Conservation (phyloP, 805 yeast genomes). For the Metschnikowia chrysomelidarum region DNA sequence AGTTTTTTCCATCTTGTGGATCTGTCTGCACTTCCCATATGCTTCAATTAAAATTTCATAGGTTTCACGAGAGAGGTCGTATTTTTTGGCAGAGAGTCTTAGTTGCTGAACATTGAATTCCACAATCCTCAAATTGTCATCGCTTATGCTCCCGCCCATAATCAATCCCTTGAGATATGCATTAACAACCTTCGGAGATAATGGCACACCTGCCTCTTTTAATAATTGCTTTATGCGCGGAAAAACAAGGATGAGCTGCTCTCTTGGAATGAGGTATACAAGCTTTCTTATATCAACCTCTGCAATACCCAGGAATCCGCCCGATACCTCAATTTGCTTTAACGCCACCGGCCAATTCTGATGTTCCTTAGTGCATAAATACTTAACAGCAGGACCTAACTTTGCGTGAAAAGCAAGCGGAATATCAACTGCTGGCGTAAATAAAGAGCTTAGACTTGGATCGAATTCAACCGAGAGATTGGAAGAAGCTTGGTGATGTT, state of each 20-base stretch:
- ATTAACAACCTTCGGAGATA: constrained; percentile 34
- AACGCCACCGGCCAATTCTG: constrained; percentile 51
- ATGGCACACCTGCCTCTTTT: constrained; percentile 28
- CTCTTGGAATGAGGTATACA: constrained; percentile 41
- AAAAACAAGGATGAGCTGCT: constrained; percentile 32
- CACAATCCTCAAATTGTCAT: constrained; percentile 24
- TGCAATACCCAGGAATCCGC: constrained; percentile 35
- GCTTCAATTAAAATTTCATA: constrained; percentile 46
- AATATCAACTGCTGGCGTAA: constrained; percentile 24
- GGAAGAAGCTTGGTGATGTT: constrained; percentile 7
- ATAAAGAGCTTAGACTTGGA: constrained; percentile 15
- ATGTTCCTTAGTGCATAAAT: constrained; percentile 35
- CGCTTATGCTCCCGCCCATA: constrained; percentile 20
- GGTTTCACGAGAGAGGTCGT: constrained; percentile 36
- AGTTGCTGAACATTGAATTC: constrained; percentile 33
- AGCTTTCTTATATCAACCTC: constrained; percentile 35
- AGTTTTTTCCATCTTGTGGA: constrained; percentile 38
- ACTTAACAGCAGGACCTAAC: constrained; percentile 40
- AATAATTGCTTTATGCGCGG: constrained; percentile 28
- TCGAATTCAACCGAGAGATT: constrained; percentile 7
- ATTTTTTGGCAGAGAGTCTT: constrained; percentile 18
- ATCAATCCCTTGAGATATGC: constrained; percentile 38
- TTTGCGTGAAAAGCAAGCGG: constrained; percentile 37
- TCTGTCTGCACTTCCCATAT: constrained; percentile 40
- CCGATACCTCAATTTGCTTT: constrained; percentile 31